A percentile compares a stretch with the other conserved stretches of the same genome.
phyloP scores from a whole-genome alignment of 129 eudicot genomes.

The Flaveria sonorensis region DNA sequence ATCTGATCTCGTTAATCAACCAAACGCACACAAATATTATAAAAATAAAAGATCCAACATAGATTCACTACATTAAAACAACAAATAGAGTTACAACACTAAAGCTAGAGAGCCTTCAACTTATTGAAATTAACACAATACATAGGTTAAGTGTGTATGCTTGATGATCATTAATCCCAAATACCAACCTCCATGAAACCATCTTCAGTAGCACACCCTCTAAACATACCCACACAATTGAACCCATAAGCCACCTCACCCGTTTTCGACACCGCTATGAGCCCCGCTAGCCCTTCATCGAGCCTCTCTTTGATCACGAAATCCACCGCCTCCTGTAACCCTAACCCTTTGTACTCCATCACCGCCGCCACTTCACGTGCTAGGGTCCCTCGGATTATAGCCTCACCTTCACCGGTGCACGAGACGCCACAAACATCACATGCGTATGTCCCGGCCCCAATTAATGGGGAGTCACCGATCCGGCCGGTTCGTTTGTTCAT shows the following conservation, averaged over 20 bases:
- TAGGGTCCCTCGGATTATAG: constrained; percentile 79
- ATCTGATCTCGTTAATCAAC: too few species aligned
- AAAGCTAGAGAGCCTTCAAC: neutral
- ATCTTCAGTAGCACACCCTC: constrained; percentile 85
- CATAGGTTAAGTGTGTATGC: neutral
- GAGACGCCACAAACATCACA: constrained; percentile 75
- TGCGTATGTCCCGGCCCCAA: constrained; percentile 92
- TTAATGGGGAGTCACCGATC: constrained; percentile 85
- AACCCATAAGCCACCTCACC: constrained; percentile 93
- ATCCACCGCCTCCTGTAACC: constrained; percentile 86
- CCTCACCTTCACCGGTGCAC: constrained; percentile 98
- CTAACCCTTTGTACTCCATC: constrained; percentile 89
- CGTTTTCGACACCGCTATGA: constrained; percentile 74
- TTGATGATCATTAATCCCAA: constrained; percentile 52
- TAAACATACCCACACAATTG: constrained; percentile 80
- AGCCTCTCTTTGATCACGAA: constrained; percentile 73
- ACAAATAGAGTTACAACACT: neutral
- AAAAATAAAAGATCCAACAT: neutral
- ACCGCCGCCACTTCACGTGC: constrained; percentile 95
- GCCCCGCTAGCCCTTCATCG: constrained; percentile 82
- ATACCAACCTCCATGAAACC: constrained; percentile 94
- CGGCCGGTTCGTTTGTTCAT: constrained; percentile 84
- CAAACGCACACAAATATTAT: too few species aligned
- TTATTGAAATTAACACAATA: constrained; percentile 13
- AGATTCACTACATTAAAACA: neutral